Base-by-base conservation (phyloP, 805 yeast genomes). In the Lachancea sp. region DNA sequence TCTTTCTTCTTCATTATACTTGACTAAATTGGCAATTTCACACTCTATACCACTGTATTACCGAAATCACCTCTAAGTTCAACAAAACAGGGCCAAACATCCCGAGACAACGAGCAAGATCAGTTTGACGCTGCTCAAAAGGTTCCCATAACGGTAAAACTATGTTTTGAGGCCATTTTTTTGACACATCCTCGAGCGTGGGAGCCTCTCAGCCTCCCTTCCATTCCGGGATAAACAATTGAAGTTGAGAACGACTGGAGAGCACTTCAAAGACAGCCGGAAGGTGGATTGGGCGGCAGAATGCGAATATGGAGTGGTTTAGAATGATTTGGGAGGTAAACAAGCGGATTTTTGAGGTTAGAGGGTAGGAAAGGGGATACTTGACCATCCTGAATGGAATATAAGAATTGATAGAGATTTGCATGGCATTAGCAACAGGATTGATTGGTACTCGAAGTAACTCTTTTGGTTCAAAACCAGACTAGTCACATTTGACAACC, bases 331-430 rank as follows among this genome's bases (percentile, higher is more conserved):
- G 25, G 8, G 8, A 22, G 25, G 8, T 22, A 6, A 22, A n/a
- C n/a, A n/a, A n/a, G n/a, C 25, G 4, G 8, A 13, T 29, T 29
- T 29, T 29, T 29, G 31, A 29, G 31, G 31, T 7, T 4, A 13
- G 11, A 29, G 31, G 31, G 6, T 13, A 5, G 15, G 11, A 5
- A 11, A 26, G 29, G 7, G 29, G 11, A 26, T 26, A 26, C 11
- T 11, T 26, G 7, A 11, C 10, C 29, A 11, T 26, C 29, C 25
- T 22, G 8, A 29, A 13, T 29, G 6, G 31, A n/a, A 36, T 39
- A 39, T 39, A 39, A 39, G 35, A 39, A 29, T 19, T 30, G 42
- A 39, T 19, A 35, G 27, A 39, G 29, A 29, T 4, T 17, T 22
- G 42, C 17, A n/a, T 30, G 32, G n/a, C 13, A 19, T 12, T 12